Evolutionary conservation across 2,329 filamentous ascomycete genomes (phyloP), one percentile per base, ranked within the genome.

Genomic region (Neonectria ditissima): DNA sequence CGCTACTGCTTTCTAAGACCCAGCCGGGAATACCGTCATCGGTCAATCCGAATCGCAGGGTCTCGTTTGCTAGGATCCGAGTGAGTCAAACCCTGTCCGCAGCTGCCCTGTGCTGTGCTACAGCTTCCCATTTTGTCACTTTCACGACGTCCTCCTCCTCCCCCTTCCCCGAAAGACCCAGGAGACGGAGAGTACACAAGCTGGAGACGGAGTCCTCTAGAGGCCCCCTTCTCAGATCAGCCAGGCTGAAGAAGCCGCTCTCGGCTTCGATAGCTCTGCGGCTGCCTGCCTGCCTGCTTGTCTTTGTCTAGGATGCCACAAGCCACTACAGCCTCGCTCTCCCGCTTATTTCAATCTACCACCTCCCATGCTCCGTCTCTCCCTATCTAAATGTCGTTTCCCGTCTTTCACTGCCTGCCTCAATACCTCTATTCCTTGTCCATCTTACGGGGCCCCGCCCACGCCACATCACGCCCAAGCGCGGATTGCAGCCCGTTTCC

Each of bases 391-490:
- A 7, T 16, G 34, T n/a, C 34, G 11, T 18, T 18, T n/a, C 9
- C 37, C 11, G 37, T 41, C 70, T 58, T 57, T 66, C 62, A 60
- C 52, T 64, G 53, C 60, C 34, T 37, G 2, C 13, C 34, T 13
- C 4, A 32, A n/a, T n/a, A 11, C 34, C 2, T 34, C 30, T 52
- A 63, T 65, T 62, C 53, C 68, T 54, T 70, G 62, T 63, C 69
- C 60, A 68, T 69, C 62, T 66, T 48, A 57, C 26, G 45, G 43
- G 67, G 65, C 64, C 69, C 69, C 67, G 70, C 70, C 59, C 70
- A 73, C 68, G 72, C 70, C 70, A 73, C 70, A 65, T 69, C 67
- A 70, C 67, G 72, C 69, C 66, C 70, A 70, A 69, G 65, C 69
- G 70, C 69, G 63, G 63, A 70, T 72, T 69, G 65, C 69, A 70